phyloP scores from a whole-genome alignment of 202 grass and related monocot genomes.

The Zizania palustris region DNA sequence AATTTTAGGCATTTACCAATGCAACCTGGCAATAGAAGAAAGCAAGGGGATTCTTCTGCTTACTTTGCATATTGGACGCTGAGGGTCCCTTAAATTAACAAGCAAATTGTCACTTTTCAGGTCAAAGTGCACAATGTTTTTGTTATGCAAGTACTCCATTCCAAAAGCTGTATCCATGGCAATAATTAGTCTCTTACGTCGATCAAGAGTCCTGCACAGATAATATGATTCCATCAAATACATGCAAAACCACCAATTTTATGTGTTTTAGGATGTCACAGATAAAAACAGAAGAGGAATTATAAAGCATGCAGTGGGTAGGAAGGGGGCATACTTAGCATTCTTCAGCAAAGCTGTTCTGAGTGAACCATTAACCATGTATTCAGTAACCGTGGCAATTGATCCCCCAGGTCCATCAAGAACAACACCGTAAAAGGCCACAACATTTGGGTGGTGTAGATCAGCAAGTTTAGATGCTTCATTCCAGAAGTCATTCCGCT shows the following conservation, averaged over 20 bases:
- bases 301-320: conserved; percentile 11
- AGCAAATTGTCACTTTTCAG: conserved; percentile 99
- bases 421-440: conserved; percentile 96
- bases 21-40: background rate
- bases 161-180: conserved; percentile 99
- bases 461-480: conserved; percentile 94
- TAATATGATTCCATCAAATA: conserved; percentile 4
- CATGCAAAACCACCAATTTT: conserved; percentile 1
- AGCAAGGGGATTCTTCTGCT: background rate
- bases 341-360: conserved; percentile 84
- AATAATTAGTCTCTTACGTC: conserved; percentile 76
- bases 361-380: conserved; percentile 98
- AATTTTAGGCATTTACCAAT: background rate
- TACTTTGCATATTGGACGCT: conserved; percentile 99
- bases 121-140: conserved; percentile 99
- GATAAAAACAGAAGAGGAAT: conserved; percentile 29
- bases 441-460: conserved; percentile 94
- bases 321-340: conserved; percentile 62
- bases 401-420: conserved; percentile 92
- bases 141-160: conserved; percentile 98
- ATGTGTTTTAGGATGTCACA: conserved; percentile 16
- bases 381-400: conserved; percentile 95
- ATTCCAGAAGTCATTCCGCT: conserved; percentile 96
- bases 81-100: conserved; percentile 92
- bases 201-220: conserved; percentile 67